Percentiles rank a stretch among this genome's conserved stretches.
Conservation (phyloP, 2,329 filamentous ascomycete species). For the Aureobasidium sp. region DNA sequence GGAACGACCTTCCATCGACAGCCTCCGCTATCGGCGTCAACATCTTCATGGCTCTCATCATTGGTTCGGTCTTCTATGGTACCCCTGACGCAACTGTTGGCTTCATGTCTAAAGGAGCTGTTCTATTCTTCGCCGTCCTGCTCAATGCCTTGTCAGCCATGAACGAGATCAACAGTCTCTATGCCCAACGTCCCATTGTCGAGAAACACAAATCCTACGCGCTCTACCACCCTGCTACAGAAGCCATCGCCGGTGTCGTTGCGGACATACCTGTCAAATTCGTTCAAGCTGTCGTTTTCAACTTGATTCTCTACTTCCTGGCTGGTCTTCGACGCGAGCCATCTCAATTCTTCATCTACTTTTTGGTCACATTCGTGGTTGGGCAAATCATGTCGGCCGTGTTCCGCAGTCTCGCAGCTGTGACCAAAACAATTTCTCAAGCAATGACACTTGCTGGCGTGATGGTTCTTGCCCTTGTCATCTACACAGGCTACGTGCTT, state of each 20-base stretch:
- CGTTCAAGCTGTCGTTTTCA: conserved; percentile 43
- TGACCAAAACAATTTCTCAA: conserved; percentile 55
- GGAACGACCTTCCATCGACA: conserved; percentile 46
- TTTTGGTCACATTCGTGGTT: conserved; percentile 52
- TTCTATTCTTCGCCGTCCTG: conserved; percentile 55
- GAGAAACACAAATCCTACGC: conserved; percentile 42
- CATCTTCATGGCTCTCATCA: conserved; percentile 52
- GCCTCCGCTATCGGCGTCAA: conserved; percentile 42
- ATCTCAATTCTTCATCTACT: conserved; percentile 55
- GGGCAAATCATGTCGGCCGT: conserved; percentile 32
- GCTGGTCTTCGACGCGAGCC: conserved; percentile 37
- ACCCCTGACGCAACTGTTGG: conserved; percentile 56
- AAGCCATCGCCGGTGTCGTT: conserved; percentile 50
- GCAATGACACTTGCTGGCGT: conserved; percentile 53
- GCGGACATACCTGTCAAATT: conserved; percentile 55
- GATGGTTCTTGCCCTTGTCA: conserved; percentile 50
- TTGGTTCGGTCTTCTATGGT: conserved; percentile 55
- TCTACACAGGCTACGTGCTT: conserved; percentile 54
- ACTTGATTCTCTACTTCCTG: conserved; percentile 54
- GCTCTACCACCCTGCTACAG: conserved; percentile 33
- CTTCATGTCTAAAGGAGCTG: conserved; percentile 63
- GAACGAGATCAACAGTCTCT: conserved; percentile 55
- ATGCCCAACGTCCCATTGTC: conserved; percentile 41
- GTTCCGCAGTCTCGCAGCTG: conserved; percentile 53
- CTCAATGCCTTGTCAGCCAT: conserved; percentile 54